Conservation (phyloP, 2,329 filamentous ascomycete genomes). For the Calycina herbarum region DNA sequence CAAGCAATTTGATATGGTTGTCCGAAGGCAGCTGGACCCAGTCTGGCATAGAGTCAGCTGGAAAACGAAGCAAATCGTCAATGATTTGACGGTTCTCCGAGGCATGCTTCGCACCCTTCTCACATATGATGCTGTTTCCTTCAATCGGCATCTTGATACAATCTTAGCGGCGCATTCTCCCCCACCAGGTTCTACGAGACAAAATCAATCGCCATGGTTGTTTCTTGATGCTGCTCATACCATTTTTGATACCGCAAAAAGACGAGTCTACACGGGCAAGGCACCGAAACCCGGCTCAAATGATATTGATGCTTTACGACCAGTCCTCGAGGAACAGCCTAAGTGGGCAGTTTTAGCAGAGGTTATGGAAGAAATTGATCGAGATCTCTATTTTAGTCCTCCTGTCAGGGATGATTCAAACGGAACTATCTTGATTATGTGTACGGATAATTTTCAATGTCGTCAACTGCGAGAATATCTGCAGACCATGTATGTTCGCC, state of each 20-base stretch:
- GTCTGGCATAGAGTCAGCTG: conserved; percentile 97
- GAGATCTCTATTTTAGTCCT: conserved; percentile 83
- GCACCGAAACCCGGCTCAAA: conserved; percentile 39
- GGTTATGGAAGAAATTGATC: conserved; percentile 88
- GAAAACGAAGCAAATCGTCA: conserved; percentile 92
- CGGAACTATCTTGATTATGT: conserved; percentile 95
- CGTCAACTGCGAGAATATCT: conserved; percentile 88
- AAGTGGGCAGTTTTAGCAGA: conserved; percentile 93
- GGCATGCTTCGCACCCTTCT: conserved; percentile 80
- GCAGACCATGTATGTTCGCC: conserved; percentile 80
- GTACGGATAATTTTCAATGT: conserved; percentile 81
- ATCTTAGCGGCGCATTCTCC: conserved; percentile 90
- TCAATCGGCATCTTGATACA: conserved; percentile 90
- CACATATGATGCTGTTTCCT: conserved; percentile 84
- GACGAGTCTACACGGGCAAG: conserved; percentile 78
- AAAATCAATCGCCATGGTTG: conserved; percentile 92
- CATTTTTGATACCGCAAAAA: conserved; percentile 87
- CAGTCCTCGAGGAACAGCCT: conserved; percentile 88
- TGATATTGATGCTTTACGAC: conserved; percentile 53
- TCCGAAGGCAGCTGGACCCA: conserved; percentile 87
- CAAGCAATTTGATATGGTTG: conserved; percentile 85
- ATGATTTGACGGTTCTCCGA: conserved; percentile 80
- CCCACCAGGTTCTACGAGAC: conserved; percentile 79
- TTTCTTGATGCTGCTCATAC: conserved; percentile 94
- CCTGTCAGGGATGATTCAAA: conserved; percentile 77